Evolutionary conservation across 371 early-diverging fungal genomes (phyloP).

Genomic region (Choanephora cucurbitarum): DNA sequence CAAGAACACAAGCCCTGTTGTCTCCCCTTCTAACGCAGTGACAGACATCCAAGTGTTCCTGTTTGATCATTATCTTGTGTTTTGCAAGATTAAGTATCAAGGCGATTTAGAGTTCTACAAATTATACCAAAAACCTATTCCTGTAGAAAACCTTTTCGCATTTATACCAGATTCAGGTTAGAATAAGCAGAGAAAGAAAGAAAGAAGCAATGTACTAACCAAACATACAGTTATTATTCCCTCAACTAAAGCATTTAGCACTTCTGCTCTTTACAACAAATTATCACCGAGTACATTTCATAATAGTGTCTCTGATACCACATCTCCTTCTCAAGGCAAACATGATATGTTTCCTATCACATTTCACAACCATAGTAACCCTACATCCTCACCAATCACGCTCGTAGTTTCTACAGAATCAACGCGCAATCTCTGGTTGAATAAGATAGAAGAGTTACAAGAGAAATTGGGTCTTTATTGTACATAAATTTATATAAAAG

Average conservation of each 20-base stretch:
- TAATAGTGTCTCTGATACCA: neutral
- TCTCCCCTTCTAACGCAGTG: slow-evolving; percentile 38
- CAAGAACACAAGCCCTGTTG: slow-evolving; percentile 28
- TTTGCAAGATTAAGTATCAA: slow-evolving; percentile 66
- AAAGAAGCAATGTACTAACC: neutral
- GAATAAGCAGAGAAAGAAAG: slow-evolving; percentile 11
- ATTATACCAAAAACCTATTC: slow-evolving; percentile 61
- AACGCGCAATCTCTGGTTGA: slow-evolving; percentile 23
- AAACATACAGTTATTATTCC: slow-evolving; percentile 5
- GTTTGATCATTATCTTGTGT: slow-evolving; percentile 86
- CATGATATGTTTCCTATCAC: slow-evolving; percentile 55
- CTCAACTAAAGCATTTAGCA: neutral
- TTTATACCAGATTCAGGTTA: slow-evolving; percentile 39
- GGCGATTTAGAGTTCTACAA: slow-evolving; percentile 44
- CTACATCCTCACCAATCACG: slow-evolving; percentile 3
- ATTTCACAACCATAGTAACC: slow-evolving; percentile 23
- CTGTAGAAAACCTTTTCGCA: slow-evolving; percentile 60
- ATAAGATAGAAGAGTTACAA: slow-evolving; percentile 16
- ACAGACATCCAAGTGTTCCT: slow-evolving; percentile 76
- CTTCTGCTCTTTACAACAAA: slow-evolving; percentile 7
- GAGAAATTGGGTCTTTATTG: neutral
- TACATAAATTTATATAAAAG: neutral
- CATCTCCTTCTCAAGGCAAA: neutral
- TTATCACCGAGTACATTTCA: slow-evolving; percentile 59
- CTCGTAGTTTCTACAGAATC: slow-evolving; percentile 14